Conservation (phyloP, 1,284 basidiomycete species). For the Grifola frondosa region DNA sequence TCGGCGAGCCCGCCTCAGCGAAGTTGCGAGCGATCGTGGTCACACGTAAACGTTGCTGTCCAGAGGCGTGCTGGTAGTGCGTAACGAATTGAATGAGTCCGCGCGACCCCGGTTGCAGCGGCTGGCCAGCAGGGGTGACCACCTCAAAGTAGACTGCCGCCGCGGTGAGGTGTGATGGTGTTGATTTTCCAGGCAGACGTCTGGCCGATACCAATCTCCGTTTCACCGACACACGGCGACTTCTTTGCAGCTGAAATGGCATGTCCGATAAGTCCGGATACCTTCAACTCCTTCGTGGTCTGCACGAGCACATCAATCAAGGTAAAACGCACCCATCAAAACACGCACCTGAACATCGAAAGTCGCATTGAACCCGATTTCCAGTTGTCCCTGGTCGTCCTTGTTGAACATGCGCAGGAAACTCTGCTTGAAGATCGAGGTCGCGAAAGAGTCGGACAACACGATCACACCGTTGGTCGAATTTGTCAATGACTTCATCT, state of each 20-base stretch:
- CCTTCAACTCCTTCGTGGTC: constrained; percentile 99
- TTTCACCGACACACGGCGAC: constrained; percentile 95
- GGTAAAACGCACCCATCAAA: constrained; percentile 1
- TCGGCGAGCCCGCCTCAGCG: constrained; percentile 93
- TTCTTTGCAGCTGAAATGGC: constrained; percentile 98
- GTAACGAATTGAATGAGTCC: constrained; percentile 99
- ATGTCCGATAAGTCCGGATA: constrained; percentile 97
- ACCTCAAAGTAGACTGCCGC: constrained; percentile 98
- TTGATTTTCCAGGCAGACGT: constrained; percentile 99
- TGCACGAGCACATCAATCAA: constrained; percentile 31
- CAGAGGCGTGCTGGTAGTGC: constrained; percentile 97
- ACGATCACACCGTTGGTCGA: constrained; percentile 97
- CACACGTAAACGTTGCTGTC: constrained; percentile 91
- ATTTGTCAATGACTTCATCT: constrained; percentile 97
- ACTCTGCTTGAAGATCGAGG: constrained; percentile 98
- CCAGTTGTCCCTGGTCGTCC: constrained; percentile 89
- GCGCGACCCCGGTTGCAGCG: constrained; percentile 86
- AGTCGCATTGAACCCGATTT: constrained; percentile 99
- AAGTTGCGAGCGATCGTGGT: constrained; percentile 98
- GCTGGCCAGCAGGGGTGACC: constrained; percentile 96
- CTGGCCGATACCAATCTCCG: constrained; percentile 98
- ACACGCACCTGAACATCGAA: constrained; percentile 88
- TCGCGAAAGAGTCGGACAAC: constrained; percentile 95
- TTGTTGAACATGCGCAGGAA: constrained; percentile 95
- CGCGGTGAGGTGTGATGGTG: constrained; percentile 86